Percentiles rank a stretch among this genome's conserved stretches.
Evolutionary conservation across 129 eudicot species (phyloP).

Genomic region (Tanacetum coccineum): DNA sequence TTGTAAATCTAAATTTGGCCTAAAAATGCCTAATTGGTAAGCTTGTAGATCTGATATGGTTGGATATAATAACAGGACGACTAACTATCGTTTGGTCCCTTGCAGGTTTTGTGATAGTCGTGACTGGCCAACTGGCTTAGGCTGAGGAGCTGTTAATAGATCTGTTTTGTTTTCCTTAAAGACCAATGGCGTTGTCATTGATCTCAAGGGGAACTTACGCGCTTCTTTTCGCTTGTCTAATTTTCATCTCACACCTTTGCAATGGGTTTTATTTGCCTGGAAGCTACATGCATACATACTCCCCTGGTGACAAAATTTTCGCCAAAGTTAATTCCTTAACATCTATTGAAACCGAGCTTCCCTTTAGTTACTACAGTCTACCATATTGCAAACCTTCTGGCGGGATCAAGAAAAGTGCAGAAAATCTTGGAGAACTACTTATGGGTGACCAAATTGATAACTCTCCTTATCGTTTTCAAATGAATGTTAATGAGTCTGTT

Average conservation of each 20-base stretch:
- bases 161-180: constrained; percentile 17
- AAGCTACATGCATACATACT: constrained; percentile 69
- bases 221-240: constrained; percentile 28
- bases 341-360: constrained; percentile 69
- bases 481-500: constrained; percentile 57
- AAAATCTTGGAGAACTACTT: constrained; percentile 70
- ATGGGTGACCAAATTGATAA: constrained; percentile 77
- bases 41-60: too few species aligned
- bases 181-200: constrained; percentile 42
- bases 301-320: constrained; percentile 42
- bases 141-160: constrained; percentile 7
- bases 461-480: constrained; percentile 65
- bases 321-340: constrained; percentile 69
- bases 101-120: constrained; percentile 24
- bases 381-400: constrained; percentile 65
- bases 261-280: constrained; percentile 73
- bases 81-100: background rate
- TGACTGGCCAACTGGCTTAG: constrained; percentile 24
- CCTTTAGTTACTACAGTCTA: constrained; percentile 65
- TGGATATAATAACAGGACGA: background rate
- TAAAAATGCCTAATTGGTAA: too few species aligned
- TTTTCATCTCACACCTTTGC: constrained; percentile 36
- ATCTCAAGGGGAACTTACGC: constrained; percentile 39
- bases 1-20: too few species aligned
- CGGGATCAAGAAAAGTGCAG: constrained; percentile 67